These are phyloP conservation scores for Xylariaceae sp. DNA, from an alignment of 2,329 filamentous ascomycete genomes.

Conservation along the genomic window DNA sequence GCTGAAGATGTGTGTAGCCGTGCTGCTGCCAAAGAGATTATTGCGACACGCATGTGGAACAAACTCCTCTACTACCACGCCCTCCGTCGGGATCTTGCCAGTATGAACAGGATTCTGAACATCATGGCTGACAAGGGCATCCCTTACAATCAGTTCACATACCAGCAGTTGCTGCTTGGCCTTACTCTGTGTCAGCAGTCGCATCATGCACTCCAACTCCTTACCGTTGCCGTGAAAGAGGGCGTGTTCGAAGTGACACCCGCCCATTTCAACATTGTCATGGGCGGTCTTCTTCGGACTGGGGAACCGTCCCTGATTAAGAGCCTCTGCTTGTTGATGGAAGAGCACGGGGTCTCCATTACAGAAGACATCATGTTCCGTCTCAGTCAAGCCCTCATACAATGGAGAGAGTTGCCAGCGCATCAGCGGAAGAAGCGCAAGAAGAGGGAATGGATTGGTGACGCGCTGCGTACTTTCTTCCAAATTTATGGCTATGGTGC, in stretches of 20 bases:
- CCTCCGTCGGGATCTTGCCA: constrained; percentile 49
- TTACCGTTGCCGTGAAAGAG: constrained; percentile 41
- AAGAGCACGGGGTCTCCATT: constrained; percentile 37
- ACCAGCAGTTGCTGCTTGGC: constrained; percentile 45
- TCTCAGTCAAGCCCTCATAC: constrained; percentile 38
- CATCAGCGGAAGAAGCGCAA: constrained; percentile 15
- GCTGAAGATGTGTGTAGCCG: constrained; percentile 57
- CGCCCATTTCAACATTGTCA: constrained; percentile 49
- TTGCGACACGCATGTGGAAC: constrained; percentile 70
- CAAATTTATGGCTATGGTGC: constrained; percentile 25
- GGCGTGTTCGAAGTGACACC: constrained; percentile 41
- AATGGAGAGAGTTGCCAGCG: constrained; percentile 32
- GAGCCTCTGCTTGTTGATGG: constrained; percentile 41
- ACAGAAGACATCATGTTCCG: constrained; percentile 41
- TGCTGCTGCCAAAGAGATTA: constrained; percentile 45
- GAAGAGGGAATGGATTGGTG: constrained; percentile 29
- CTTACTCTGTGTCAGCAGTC: constrained; percentile 46
- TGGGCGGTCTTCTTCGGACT: constrained; percentile 45
- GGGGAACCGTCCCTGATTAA: constrained; percentile 40
- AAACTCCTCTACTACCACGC: constrained; percentile 66
- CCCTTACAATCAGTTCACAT: constrained; percentile 46
- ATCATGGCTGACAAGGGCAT: constrained; percentile 45
- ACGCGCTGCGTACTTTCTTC: constrained; percentile 35
- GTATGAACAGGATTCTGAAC: constrained; percentile 44
- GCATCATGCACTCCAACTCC: constrained; percentile 44